Base-by-base conservation (phyloP, 2,329 filamentous ascomycete species). In the Aureobasidium subglaciale region DNA sequence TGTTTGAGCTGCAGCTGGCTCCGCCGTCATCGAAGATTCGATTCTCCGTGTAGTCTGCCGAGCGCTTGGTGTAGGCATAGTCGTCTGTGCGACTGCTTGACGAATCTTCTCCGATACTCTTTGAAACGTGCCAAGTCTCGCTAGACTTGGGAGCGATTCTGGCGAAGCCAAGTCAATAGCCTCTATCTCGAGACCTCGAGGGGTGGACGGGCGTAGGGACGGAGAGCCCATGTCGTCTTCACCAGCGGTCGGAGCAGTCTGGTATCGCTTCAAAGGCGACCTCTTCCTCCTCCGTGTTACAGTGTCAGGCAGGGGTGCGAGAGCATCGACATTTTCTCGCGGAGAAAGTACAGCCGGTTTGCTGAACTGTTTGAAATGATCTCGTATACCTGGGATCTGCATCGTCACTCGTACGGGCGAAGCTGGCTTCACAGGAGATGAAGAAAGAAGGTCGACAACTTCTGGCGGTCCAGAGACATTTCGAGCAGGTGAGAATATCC, bases 251-350 rank as follows among this genome's bases (percentile, higher is more conserved):
- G 67, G 66, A 5, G 66, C 67, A 4, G 64, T 68, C 48, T 63
- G 59, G 32, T 58, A 53, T 50, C 67, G 58, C 49, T 63, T 66
- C 56, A 69, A 54, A 0, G 63, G 63, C 18, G 60, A 60, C 37
- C 63, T 63, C 35, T 58, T 64, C 30, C 64, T 58, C 27, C 67
- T 61, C 49, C 65, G 65, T 0, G 66, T 69, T 2, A 70, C 64
- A 3, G 66, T 66, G n/a, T 60, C 62, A 2, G 67, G 67, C 5
- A 70, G 56, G 5, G 42, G 53, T n/a, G 16, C 42, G 24, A 24
- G 5, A 5, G 6, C 16, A 18, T 50, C 42, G 4, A 9, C 5
- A 2, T 56, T 45, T 2, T 20, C 5, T 7, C 22, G 49, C 4
- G 38, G 29, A 3, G 29, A 37, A 20, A 9, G 20, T 8, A n/a